These are phyloP conservation scores for Ascochyta fabae DNA, from an alignment of 2,329 filamentous ascomycete species.

Conservation along the genomic window DNA sequence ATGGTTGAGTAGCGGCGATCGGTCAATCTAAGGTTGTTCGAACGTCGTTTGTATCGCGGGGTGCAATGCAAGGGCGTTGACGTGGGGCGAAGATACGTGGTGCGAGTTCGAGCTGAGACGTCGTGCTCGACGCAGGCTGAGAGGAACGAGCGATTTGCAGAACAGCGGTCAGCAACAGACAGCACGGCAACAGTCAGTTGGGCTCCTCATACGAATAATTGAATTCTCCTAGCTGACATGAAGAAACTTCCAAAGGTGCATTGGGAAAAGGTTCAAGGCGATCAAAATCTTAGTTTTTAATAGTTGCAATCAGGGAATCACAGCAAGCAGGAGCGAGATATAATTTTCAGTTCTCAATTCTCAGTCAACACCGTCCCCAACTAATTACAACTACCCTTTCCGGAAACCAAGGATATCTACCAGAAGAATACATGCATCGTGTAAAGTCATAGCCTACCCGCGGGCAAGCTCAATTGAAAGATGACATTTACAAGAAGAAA, in stretches of 20 bases:
- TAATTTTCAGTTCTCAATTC: slow-evolving; percentile 30
- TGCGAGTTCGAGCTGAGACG: not conserved
- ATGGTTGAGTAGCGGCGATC: slow-evolving; percentile 8
- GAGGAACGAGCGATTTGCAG: not conserved
- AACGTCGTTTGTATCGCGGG: slow-evolving; percentile 6
- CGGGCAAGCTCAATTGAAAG: slow-evolving; percentile 38
- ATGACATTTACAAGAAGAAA: slow-evolving; percentile 53
- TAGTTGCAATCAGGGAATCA: not conserved
- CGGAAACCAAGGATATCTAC: slow-evolving; percentile 36
- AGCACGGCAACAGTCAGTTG: too few relatives aligned
- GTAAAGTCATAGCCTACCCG: slow-evolving; percentile 50
- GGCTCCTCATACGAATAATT: too few relatives aligned
- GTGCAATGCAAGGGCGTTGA: slow-evolving; percentile 1
- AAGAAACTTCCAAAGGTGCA: too few relatives aligned
- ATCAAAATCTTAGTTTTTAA: too few relatives aligned
- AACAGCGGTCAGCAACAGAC: slow-evolving; percentile 3
- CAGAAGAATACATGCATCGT: slow-evolving; percentile 40
- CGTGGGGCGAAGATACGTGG: not conserved
- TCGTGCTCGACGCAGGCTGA: not conserved
- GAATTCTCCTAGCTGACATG: too few relatives aligned
- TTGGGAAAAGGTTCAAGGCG: too few relatives aligned
- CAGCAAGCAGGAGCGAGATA: not conserved
- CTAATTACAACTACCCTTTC: slow-evolving; percentile 42
- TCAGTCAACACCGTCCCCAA: slow-evolving; percentile 26
- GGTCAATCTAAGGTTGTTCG: slow-evolving; percentile 8